Conservation (phyloP, 305 asterid species). For the Fraxinus floribunda region DNA sequence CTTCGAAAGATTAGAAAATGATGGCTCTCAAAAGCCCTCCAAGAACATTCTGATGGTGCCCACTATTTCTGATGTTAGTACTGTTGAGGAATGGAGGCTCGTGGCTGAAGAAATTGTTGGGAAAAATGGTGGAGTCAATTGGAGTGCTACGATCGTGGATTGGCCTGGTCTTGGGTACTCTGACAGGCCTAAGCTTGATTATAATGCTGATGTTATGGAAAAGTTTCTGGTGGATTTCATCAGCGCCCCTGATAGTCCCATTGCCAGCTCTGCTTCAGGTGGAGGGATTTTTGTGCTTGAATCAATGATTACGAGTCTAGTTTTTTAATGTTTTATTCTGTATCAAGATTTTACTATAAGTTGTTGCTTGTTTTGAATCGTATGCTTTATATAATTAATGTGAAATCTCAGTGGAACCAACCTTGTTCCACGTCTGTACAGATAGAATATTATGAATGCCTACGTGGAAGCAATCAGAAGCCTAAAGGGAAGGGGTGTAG, state of each 20-base stretch:
- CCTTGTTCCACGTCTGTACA: not conserved
- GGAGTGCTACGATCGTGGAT: conserved; percentile 78
- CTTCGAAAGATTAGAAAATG: conserved; percentile 56
- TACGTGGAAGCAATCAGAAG: not conserved
- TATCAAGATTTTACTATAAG: not conserved
- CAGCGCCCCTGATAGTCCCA: conserved; percentile 63
- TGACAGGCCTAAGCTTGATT: conserved; percentile 80
- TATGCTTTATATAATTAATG: not conserved
- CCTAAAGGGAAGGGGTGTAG: not conserved
- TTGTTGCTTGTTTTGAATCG: not conserved
- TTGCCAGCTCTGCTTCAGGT: conserved; percentile 47
- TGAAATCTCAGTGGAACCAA: not conserved
- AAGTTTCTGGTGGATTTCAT: conserved; percentile 74
- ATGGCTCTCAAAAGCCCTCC: conserved; percentile 36
- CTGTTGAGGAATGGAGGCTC: conserved; percentile 84
- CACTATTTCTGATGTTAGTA: conserved; percentile 87
- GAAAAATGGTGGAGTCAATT: conserved; percentile 42
- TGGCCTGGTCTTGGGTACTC: conserved; percentile 96
- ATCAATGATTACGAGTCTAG: not conserved
- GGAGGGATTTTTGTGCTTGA: not conserved
- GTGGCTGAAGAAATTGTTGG: conserved; percentile 77
- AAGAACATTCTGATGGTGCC: conserved; percentile 74
- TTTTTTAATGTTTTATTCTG: conserved; percentile 5
- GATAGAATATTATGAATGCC: not conserved
- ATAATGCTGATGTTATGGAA: conserved; percentile 82